Conservation (phyloP, 257 asterid species). For the Cruciata laevipes region DNA sequence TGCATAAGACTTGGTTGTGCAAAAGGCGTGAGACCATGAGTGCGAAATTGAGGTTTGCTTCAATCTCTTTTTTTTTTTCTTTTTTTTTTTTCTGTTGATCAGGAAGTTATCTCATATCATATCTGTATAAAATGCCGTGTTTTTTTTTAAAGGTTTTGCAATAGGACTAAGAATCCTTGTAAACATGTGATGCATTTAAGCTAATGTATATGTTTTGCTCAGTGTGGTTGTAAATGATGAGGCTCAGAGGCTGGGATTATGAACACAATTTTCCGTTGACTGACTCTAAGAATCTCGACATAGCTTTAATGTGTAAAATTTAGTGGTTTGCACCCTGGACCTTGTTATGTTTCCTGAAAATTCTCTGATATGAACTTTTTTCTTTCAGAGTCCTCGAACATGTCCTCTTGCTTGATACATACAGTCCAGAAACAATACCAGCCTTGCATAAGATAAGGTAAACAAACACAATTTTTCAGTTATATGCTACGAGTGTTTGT, state of each 20-base stretch:
- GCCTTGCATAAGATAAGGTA: constrained; percentile 96
- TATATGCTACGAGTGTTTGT: not conserved
- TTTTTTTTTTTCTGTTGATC: constrained; percentile 9
- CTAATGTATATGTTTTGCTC: not conserved
- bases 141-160: not conserved
- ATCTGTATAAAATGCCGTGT: not conserved
- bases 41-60: constrained; percentile 84
- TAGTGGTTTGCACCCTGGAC: not conserved
- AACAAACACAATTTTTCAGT: constrained; percentile 7
- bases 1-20: constrained; percentile 94
- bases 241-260: not conserved
- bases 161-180: not conserved
- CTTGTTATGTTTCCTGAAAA: not conserved
- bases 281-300: not conserved
- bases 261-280: not conserved
- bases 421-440: constrained; percentile 79
- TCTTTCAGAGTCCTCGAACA: constrained; percentile 75
- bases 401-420: constrained; percentile 89
- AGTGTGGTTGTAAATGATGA: not conserved
- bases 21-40: constrained; percentile 98
- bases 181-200: not conserved
- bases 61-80: constrained; percentile 21
- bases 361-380: constrained; percentile 6
- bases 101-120: not conserved
- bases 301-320: not conserved